Evolutionary conservation across 2,329 filamentous ascomycete genomes (phyloP), one percentile per base, ranked within the genome.

Genomic region (Endothia cerciana): DNA sequence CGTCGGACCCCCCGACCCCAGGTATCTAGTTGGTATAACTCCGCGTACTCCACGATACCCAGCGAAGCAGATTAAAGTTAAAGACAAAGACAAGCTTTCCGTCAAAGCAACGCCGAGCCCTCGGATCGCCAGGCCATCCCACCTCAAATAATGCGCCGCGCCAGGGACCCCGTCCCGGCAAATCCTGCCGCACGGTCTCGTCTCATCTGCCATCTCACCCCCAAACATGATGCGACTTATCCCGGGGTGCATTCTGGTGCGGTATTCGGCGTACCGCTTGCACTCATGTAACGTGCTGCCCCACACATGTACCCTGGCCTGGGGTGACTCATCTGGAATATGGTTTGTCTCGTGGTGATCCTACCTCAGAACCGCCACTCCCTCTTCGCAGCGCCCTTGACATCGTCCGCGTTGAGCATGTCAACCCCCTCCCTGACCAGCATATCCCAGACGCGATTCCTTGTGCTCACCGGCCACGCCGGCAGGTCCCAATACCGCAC

Each of bases 401-500:
- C 72, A 72, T 89, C 85, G 74, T 90, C 88, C 5, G 85, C 85
- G 73, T 88, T 89, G 61, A 90, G 71, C 55, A 89, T 75, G 72
- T 88, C 87, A 4, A 86, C 83, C 0, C 85, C 87, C 69, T 87
- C 84, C n/a, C 79, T 74, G 13, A 85, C 72, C 41, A 90, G 71
- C 1, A 81, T 76, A 62, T 81, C 77, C 87, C 87, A 89, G 10
- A 89, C 76, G 60, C 79, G 78, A 71, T 89, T 84, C 58, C 87
- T 78, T 47, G 83, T 71, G 22, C 78, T 77, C 7, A 84, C 71
- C 1, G 87, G 87, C 86, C 86, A 89, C 19, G 74, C 74, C 0
- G 87, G 87, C 11, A 84, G 75, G 30, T 84, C 83, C 87, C 87
- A 90, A 71, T 89, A 89, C 63, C 87, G 75, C 4, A 81, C 82